Percentiles rank a stretch among this genome's conserved stretches.
Conservation (phyloP, 139 green algal species). For the Picochlorum sp. region DNA sequence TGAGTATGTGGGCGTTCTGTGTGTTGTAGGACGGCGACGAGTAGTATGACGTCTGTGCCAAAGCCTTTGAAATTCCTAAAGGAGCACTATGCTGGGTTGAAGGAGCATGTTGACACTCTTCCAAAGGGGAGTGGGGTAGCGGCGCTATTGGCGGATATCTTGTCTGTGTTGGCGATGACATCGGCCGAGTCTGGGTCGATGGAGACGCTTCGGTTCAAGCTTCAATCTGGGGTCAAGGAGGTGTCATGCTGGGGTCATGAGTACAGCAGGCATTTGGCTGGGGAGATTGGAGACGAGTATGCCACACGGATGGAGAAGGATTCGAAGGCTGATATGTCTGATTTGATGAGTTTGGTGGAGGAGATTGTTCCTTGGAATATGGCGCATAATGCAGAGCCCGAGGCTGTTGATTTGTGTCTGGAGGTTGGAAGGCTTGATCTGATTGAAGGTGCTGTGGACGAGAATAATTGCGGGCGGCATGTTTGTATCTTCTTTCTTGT, state of each 20-base stretch:
- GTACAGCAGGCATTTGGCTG: conserved; percentile 89
- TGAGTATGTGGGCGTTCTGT: not conserved
- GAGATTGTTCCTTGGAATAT: conserved; percentile 97
- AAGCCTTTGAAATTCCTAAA: conserved; percentile 98
- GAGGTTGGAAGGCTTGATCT: conserved; percentile 84
- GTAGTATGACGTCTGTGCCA: conserved; percentile 95
- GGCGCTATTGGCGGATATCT: conserved; percentile 76
- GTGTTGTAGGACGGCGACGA: conserved; percentile 57
- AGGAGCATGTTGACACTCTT: conserved; percentile 50
- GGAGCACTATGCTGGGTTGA: conserved; percentile 73
- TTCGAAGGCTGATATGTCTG: conserved; percentile 18
- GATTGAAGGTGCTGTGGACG: conserved; percentile 70
- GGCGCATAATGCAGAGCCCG: conserved; percentile 94
- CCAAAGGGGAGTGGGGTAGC: conserved; percentile 28
- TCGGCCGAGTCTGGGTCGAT: conserved; percentile 56
- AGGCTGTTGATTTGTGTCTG: conserved; percentile 97
- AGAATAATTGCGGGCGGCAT: conserved; percentile 71
- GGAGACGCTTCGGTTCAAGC: conserved; percentile 77
- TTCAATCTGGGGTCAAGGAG: conserved; percentile 36
- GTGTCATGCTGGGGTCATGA: conserved; percentile 90
- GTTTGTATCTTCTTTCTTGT: conserved; percentile 88
- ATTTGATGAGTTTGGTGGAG: conserved; percentile 81
- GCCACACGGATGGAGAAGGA: conserved; percentile 13
- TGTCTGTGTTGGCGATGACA: conserved; percentile 94
- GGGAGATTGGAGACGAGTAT: conserved; percentile 36